Base-by-base conservation (phyloP, 2,329 filamentous ascomycete species). In the Westerdykella ornata region DNA sequence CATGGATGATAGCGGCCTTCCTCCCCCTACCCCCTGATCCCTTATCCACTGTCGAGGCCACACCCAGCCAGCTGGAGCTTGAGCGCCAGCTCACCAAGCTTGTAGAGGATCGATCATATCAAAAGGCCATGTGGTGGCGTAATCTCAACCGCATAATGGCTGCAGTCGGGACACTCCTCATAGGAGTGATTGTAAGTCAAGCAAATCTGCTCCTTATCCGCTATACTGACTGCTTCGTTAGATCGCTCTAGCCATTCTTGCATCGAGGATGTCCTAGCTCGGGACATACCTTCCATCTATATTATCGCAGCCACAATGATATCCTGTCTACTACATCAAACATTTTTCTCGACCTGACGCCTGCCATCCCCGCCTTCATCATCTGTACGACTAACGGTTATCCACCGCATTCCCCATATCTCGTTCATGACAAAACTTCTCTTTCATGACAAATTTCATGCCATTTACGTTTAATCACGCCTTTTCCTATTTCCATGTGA, bases 1-100 rank as follows among this genome's bases (percentile, higher is more conserved):
- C 82, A 41, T 94, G 87, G 87, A 85, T 90, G 69, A 72, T 88
- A 48, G 88, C 82, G 1, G 78, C 86, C 1, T 74, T 89, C 40
- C 70, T 92, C 11, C 85, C 85, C 1, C 66, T 94, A 5, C 85
- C 85, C 8, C 69, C 70, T 1, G 74, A 75, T 41, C 76, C 80
- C 7, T 66, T 71, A 15, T 54, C 66, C 1, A 68, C 75, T 14
- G 76, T 79, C 63, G 68, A 72, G 38, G 51, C 41, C 48, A 63
- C 53, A 26, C 56, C 48, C 47, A 65, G 56, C 48, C 64, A 58
- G 39, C 47, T 56, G 39, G 61, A 65, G 30, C 37, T 72, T 31
- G 70, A 71, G 44, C 63, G 64, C 32, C 69, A 72, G 15, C 64
- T 74, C 35, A 63, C 68, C 20, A 64, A 66, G 42, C 65, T 70